These are phyloP conservation scores for Exophiala phaeomuriformis DNA, from an alignment of 2,329 filamentous ascomycete species.

Conservation along the genomic window DNA sequence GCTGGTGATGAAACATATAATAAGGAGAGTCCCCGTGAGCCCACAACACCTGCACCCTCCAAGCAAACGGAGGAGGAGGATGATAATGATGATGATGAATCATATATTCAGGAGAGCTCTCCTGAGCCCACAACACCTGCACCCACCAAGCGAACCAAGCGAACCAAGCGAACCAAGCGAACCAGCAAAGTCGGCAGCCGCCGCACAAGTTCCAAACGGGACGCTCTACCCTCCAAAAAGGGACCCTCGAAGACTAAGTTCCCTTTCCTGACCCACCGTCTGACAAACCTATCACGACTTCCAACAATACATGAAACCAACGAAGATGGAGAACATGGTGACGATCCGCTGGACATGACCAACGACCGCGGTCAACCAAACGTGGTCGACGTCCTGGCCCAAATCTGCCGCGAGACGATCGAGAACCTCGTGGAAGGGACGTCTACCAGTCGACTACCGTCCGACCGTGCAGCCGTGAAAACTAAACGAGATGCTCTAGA, in stretches of 20 bases:
- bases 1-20: too few relatives aligned
- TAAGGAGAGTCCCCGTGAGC: constrained; percentile 16
- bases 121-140: constrained; percentile 20
- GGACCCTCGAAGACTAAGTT: constrained; percentile 20
- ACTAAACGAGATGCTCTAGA: constrained; percentile 44
- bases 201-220: neutral
- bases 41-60: constrained; percentile 13
- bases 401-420: constrained; percentile 46
- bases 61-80: constrained; percentile 16
- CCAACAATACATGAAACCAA: constrained; percentile 24
- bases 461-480: constrained; percentile 28
- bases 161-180: constrained; percentile 8
- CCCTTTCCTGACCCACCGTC: constrained; percentile 31
- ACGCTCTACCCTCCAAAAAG: neutral
- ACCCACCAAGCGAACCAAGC: constrained; percentile 8
- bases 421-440: constrained; percentile 41
- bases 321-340: constrained; percentile 22
- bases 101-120: constrained; percentile 20
- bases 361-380: constrained; percentile 41
- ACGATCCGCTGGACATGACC: neutral
- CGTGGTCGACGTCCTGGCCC: constrained; percentile 45
- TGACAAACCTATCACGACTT: constrained; percentile 24
- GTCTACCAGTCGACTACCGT: constrained; percentile 32
- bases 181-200: constrained; percentile 7
- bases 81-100: constrained; percentile 23